Evolutionary conservation across 2,329 filamentous ascomycete species (phyloP).

Genomic region (Acrocalymma vagum): DNA sequence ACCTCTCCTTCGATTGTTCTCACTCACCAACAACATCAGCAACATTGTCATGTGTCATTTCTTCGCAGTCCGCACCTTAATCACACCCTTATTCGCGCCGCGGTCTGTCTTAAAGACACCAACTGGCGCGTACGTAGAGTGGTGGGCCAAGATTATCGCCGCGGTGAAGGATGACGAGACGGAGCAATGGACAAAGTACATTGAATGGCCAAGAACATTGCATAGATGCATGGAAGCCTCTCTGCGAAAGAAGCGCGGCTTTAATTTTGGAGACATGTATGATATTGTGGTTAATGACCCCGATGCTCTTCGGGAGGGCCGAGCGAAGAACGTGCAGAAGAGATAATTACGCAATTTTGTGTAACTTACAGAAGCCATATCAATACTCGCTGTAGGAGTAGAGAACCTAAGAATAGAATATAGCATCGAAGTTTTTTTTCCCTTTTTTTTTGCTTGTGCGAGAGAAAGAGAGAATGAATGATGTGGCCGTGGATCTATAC

Average conservation of each 20-base stretch:
- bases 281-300: constrained; percentile 39
- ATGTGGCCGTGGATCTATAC: no score
- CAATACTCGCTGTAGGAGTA: no score
- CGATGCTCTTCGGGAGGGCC: constrained; percentile 48
- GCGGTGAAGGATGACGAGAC: constrained; percentile 35
- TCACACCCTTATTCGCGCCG: constrained; percentile 20
- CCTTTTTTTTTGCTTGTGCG: no score
- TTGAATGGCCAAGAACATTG: constrained; percentile 40
- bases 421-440: no score
- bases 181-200: constrained; percentile 39
- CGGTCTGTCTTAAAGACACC: constrained; percentile 17
- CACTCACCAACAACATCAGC: constrained; percentile 19
- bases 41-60: constrained; percentile 27
- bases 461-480: no score
- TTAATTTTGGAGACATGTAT: constrained; percentile 17
- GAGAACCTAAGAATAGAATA: no score
- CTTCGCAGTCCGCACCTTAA: constrained; percentile 19
- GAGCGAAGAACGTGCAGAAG: constrained; percentile 4
- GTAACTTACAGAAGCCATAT: no score
- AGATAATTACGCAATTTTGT: no score
- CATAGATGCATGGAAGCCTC: constrained; percentile 15
- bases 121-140: constrained; percentile 38
- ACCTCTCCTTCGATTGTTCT: constrained; percentile 21
- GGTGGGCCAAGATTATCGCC: constrained; percentile 48
- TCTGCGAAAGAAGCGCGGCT: constrained; percentile 12